Evolutionary conservation across 2,329 filamentous ascomycete species (phyloP).

Genomic region (Colletotrichum sp.): DNA sequence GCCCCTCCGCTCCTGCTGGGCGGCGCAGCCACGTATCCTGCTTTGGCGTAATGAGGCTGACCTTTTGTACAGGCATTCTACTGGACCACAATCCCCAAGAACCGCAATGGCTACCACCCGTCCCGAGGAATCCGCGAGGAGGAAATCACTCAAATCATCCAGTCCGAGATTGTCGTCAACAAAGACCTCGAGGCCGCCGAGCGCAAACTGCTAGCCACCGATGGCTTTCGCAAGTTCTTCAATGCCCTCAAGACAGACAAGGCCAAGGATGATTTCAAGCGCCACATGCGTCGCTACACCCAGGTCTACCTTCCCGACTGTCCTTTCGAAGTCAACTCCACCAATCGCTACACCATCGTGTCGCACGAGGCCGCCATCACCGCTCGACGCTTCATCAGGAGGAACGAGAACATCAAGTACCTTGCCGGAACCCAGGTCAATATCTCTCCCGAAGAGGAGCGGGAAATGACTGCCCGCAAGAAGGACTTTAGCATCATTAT

Average conservation of each 20-base stretch:
- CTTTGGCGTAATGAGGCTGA: constrained; percentile 23
- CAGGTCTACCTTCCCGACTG: constrained; percentile 93
- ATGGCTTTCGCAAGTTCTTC: constrained; percentile 76
- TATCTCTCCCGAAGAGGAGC: constrained; percentile 91
- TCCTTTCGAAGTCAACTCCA: constrained; percentile 88
- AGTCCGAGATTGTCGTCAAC: constrained; percentile 72
- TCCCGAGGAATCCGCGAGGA: constrained; percentile 77
- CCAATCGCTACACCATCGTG: constrained; percentile 92
- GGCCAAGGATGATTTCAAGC: constrained; percentile 83
- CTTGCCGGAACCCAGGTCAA: constrained; percentile 89
- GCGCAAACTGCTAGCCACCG: constrained; percentile 71
- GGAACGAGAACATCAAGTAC: constrained; percentile 88
- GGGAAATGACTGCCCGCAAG: constrained; percentile 77
- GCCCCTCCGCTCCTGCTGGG: not conserved
- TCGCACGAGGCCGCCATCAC: constrained; percentile 88
- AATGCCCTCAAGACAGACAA: constrained; percentile 72
- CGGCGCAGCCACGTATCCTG: not conserved
- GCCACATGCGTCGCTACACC: constrained; percentile 88
- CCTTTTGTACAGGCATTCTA: constrained; percentile 75
- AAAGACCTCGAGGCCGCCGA: constrained; percentile 77
- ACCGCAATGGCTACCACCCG: constrained; percentile 83
- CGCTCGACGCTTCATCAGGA: constrained; percentile 78
- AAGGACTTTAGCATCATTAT: constrained; percentile 98
- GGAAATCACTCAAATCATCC: constrained; percentile 65
- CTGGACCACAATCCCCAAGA: constrained; percentile 96